phyloP scores from a whole-genome alignment of 2,329 filamentous ascomycete species.

The Aureobasidium mangrovei region DNA sequence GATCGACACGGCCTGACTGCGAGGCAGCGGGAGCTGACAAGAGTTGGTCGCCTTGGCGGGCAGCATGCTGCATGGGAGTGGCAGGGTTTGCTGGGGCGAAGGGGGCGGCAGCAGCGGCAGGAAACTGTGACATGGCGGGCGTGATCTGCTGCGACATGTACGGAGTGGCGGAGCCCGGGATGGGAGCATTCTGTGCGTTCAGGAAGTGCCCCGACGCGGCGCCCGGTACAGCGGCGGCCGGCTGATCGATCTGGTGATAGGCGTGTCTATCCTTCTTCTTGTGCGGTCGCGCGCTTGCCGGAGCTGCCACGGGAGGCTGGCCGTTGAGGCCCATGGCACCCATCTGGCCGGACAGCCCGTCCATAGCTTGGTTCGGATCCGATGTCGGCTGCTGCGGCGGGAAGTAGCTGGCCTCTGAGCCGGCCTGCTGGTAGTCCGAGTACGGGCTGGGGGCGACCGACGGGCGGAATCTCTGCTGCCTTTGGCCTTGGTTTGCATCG shows the following conservation, averaged over 20 bases:
- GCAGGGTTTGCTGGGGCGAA: conserved; percentile 37
- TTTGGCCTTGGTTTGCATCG: background rate
- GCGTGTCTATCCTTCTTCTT: conserved; percentile 96
- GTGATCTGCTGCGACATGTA: conserved; percentile 36
- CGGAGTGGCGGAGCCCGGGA: conserved; percentile 19
- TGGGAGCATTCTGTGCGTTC: conserved; percentile 33
- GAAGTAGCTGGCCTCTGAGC: conserved; percentile 35
- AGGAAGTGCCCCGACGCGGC: conserved; percentile 51
- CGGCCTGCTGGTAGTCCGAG: conserved; percentile 35
- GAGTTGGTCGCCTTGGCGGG: conserved; percentile 29
- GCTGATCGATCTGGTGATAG: conserved; percentile 74
- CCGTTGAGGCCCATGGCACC: conserved; percentile 61
- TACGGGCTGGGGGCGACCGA: conserved; percentile 9
- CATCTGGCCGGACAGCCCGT: conserved; percentile 62
- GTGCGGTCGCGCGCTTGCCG: conserved; percentile 37
- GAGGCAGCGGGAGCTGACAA: conserved; percentile 42
- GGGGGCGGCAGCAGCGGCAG: conserved; percentile 43
- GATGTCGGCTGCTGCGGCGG: conserved; percentile 23
- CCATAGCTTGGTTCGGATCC: conserved; percentile 22
- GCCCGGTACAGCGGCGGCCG: conserved; percentile 54
- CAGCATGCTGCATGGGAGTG: conserved; percentile 30
- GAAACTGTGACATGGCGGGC: conserved; percentile 51
- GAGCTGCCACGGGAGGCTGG: conserved; percentile 36
- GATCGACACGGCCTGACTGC: conserved; percentile 68
- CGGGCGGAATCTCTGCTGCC: background rate